phyloP scores from a whole-genome alignment of 129 eudicot genomes.

The Calendula officinalis region DNA sequence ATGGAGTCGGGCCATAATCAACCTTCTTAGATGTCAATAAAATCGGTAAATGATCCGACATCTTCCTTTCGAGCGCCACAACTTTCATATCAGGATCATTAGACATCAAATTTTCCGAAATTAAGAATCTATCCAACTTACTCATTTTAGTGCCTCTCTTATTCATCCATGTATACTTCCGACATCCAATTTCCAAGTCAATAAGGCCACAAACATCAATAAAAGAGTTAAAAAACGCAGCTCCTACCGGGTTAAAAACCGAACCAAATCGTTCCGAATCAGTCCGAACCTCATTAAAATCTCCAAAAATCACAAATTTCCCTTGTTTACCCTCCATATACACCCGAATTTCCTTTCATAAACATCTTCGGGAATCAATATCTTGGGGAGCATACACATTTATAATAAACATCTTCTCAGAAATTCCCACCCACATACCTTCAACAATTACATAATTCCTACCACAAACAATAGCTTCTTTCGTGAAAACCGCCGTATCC shows the following conservation, averaged over 20 bases:
- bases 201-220: not conserved
- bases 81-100: not conserved
- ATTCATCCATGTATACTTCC: not conserved
- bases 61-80: not conserved
- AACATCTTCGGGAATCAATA: not conserved
- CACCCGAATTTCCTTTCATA: not conserved
- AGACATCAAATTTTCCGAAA: not conserved
- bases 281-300: not conserved
- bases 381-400: not conserved
- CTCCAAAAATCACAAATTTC: not conserved
- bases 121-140: not conserved
- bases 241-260: not conserved
- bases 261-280: not conserved
- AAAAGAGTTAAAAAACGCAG: not conserved
- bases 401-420: not conserved
- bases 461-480: not conserved
- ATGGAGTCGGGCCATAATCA: not conserved
- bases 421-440: not conserved
- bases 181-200: not conserved
- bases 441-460: not conserved
- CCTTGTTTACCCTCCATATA: not conserved
- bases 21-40: not conserved
- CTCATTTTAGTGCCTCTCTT: not conserved
- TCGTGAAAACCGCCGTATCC: not conserved
- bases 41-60: not conserved